phyloP scores from a whole-genome alignment of 352 stramenopile genomes.

The Globisporangium camurandrum region DNA sequence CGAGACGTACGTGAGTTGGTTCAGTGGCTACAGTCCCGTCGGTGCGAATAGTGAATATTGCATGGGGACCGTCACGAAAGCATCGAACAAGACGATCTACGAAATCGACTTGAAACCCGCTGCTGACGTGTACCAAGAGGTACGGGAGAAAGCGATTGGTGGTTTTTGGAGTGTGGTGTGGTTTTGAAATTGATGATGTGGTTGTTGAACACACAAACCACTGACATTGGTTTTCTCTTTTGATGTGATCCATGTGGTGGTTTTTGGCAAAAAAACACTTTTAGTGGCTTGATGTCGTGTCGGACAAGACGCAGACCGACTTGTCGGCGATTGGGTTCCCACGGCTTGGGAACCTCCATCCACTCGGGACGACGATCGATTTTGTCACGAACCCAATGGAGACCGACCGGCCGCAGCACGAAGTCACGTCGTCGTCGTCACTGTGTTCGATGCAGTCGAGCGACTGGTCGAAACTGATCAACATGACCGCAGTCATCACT shows the following conservation, averaged over 20 bases:
- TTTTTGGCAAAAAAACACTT: too few relatives aligned
- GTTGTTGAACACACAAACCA: not conserved
- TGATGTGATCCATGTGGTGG: too few relatives aligned
- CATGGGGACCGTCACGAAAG: constrained; percentile 83
- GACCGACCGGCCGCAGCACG: constrained; percentile 39
- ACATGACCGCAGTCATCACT: constrained; percentile 82
- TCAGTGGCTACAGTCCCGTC: constrained; percentile 79
- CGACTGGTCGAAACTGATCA: constrained; percentile 78
- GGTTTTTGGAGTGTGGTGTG: too few relatives aligned
- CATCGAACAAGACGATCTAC: constrained; percentile 79
- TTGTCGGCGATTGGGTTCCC: constrained; percentile 73
- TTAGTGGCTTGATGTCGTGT: constrained; percentile 74
- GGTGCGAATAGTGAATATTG: constrained; percentile 69
- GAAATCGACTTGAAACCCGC: constrained; percentile 82
- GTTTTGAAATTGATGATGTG: not conserved
- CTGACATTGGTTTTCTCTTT: not conserved
- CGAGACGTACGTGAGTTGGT: constrained; percentile 83
- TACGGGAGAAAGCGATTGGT: too few relatives aligned
- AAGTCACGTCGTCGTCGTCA: constrained; percentile 47
- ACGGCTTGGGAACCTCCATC: constrained; percentile 74
- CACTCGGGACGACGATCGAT: constrained; percentile 74
- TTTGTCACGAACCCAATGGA: constrained; percentile 73
- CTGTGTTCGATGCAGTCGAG: constrained; percentile 75
- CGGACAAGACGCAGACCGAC: constrained; percentile 65
- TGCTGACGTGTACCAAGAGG: constrained; percentile 76